These are phyloP conservation scores for Ophiostoma angusticollis DNA, from an alignment of 2,329 filamentous ascomycete genomes.

Conservation along the genomic window DNA sequence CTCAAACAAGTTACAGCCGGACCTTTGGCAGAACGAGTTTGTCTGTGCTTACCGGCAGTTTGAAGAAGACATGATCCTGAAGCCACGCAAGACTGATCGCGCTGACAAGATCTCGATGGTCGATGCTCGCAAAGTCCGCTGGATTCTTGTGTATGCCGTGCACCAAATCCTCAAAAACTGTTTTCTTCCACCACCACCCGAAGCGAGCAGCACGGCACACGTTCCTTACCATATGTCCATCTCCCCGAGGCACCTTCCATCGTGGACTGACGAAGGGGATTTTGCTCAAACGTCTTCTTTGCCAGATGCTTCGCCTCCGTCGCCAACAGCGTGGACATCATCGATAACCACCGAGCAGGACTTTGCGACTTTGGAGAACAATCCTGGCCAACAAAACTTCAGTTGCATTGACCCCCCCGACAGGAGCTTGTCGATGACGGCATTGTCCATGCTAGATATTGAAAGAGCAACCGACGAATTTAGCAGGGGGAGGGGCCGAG, in stretches of 20 bases:
- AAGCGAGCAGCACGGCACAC: conserved; percentile 44
- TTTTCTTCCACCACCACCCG: conserved; percentile 41
- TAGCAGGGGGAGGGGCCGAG: neutral
- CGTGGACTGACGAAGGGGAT: conserved; percentile 29
- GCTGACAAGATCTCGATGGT: conserved; percentile 42
- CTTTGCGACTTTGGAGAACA: neutral
- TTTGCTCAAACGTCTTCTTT: neutral
- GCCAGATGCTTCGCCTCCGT: neutral
- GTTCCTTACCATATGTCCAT: conserved; percentile 45
- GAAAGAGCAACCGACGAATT: neutral
- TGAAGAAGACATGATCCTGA: conserved; percentile 44
- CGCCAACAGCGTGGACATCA: neutral
- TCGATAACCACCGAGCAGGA: neutral
- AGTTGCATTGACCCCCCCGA: neutral
- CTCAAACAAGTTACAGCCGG: conserved; percentile 29
- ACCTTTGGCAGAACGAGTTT: conserved; percentile 36
- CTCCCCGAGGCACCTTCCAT: conserved; percentile 28
- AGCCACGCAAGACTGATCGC: conserved; percentile 40
- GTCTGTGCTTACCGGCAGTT: conserved; percentile 59
- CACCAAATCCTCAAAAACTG: conserved; percentile 60
- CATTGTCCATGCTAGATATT: neutral
- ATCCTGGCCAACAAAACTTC: neutral
- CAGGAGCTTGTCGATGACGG: conserved; percentile 10
- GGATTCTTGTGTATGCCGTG: conserved; percentile 62
- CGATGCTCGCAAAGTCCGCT: conserved; percentile 65